A percentile compares a stretch with the other conserved stretches of the same genome.
Conservation (phyloP, 202 grass and related monocot species). For the Setaria italica region DNA sequence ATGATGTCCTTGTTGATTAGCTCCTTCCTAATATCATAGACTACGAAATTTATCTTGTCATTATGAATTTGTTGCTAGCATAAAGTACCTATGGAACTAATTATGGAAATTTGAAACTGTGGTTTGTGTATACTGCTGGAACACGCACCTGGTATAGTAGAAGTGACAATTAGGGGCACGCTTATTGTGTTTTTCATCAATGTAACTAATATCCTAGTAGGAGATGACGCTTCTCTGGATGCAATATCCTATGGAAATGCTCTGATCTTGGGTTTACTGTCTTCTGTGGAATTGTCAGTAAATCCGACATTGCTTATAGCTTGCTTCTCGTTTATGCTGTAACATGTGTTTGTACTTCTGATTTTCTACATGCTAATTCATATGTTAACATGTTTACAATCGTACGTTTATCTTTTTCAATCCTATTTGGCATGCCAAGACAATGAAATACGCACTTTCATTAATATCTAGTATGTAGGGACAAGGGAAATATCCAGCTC, state of each 20-base stretch:
- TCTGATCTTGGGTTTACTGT: neutral
- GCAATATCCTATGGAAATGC: neutral
- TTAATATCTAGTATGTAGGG: too few species aligned
- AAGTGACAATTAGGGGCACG: neutral
- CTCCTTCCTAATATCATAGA: neutral
- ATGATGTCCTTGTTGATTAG: neutral
- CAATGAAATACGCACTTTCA: neutral
- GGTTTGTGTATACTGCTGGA: too few species aligned
- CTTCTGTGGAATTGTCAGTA: neutral
- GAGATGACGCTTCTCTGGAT: too few species aligned
- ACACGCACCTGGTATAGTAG: too few species aligned
- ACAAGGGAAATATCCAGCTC: too few species aligned
- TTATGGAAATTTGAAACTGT: too few species aligned
- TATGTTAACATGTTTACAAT: neutral
- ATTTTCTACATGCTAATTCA: neutral
- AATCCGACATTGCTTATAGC: neutral
- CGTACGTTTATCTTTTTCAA: neutral
- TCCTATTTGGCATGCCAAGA: too few species aligned
- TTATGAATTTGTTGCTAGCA: neutral
- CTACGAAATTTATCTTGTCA: neutral
- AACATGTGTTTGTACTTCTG: neutral
- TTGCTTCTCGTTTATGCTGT: neutral
- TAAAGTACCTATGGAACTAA: neutral
- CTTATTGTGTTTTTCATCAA: neutral
- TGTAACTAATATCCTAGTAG: neutral